Base-by-base conservation (phyloP, 2,329 filamentous ascomycete genomes). In the Xylariaceae sp. region DNA sequence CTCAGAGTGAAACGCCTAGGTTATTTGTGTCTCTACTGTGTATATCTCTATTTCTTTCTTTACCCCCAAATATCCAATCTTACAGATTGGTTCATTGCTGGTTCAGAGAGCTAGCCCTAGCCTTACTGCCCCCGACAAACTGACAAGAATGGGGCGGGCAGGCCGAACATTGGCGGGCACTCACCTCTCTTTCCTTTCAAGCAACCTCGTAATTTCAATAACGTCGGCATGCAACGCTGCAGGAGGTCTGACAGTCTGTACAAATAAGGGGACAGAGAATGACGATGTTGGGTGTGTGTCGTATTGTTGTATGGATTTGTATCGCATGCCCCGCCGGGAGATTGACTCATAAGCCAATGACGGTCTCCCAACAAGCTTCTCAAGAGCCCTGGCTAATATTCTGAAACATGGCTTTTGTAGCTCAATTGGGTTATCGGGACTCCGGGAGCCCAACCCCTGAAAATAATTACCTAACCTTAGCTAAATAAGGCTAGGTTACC, bases 401-500 rank as follows among this genome's bases (percentile, higher is more conserved):
- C 43, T 49, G 46, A 49, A 49, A 49, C 46, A 47, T 42, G 26
- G 46, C 41, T 44, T 38, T n/a, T n/a, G 32, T 40, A 17, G 34
- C 40, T 34, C 26, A 36, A 34, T 37, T 27, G 28, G 36, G 30
- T 16, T 28, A 39, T n/a, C n/a, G n/a, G n/a, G n/a, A n/a, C n/a
- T n/a, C n/a, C 33, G 29, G 38, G 28, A 33, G 19, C 31, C 33
- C 36, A n/a, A 29, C 30, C 30, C 16, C 26, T n/a, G 4, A 3
- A 26, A 18, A 19, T 9, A 5, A 16, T 33, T 9, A 16, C 17
- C n/a, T n/a, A n/a, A n/a, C n/a, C n/a, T n/a, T n/a, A n/a, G n/a
- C n/a, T n/a, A n/a, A n/a, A n/a, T n/a, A 40, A 52, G 59, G 0
- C 57, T 57, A 28, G 59, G 36, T 34, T 56, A 55, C 15, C 40